Base-by-base conservation (phyloP, 1,284 basidiomycete genomes). In the Phellinidium pouzarii region DNA sequence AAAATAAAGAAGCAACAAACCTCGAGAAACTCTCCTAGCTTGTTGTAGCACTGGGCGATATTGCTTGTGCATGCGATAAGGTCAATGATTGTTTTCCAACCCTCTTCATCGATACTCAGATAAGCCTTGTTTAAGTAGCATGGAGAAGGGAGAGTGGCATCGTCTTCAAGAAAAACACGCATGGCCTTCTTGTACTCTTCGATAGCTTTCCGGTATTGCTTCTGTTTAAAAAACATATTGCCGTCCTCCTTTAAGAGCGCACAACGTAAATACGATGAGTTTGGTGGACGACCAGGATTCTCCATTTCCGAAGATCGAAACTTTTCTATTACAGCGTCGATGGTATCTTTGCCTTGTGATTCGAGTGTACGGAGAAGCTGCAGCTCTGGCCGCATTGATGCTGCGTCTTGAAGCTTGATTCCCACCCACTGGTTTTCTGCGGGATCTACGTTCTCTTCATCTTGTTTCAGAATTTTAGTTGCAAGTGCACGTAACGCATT, bases 1-100 rank as follows among this genome's bases (percentile, higher is more conserved):
- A 20, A 2, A 5, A 11, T 12, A 3, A 19, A 12, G 11, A 11
- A 2, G 8, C 9, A n/a, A 44, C 8, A n/a, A 25, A 44, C 43
- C 22, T 44, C 43, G 2, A 44, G 20, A 44, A 23, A 14, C 43
- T 44, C 27, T 19, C 27, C 22, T 27, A 44, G 22, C 43, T 44
- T 44, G n/a, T 25, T 44, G 14, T 44, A 44, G 22, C 43, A 44
- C 23, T 44, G 43, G 8, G 43, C 43, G n/a, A 44, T 44, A 14
- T 44, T 44, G 4, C 6, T n/a, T n/a, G 43, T 23, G 43, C 43
- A 44, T 9, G 22, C 43, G 4, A 27, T n/a, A n/a, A 44, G 43
- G 23, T 44, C 43, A 17, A 44, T 22, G 5, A 44, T 27, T 4
- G 22, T 27, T 26, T 44, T 44, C 8, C 14, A 44, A n/a, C 26